phyloP scores from a whole-genome alignment of 345 rosid species.

The Populus nigra region DNA sequence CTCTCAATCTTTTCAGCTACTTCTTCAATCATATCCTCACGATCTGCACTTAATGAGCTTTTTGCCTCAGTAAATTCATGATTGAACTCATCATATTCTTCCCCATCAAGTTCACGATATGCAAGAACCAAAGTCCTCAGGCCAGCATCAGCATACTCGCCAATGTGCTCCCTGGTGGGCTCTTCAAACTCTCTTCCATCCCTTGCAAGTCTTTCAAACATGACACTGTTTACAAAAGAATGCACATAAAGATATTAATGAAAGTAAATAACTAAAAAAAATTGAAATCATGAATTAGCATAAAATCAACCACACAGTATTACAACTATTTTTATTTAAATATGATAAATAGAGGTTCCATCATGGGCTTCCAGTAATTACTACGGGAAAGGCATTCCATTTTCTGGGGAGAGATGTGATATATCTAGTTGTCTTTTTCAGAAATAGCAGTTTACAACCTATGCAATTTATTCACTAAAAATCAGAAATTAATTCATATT shows the following conservation, averaged over 20 bases:
- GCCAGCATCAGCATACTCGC: slow-evolving; percentile 90
- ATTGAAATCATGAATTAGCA: slow-evolving; percentile 7
- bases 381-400: slow-evolving; percentile 7
- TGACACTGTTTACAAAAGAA: slow-evolving; percentile 50
- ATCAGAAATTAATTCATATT: not conserved
- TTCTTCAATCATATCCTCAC: slow-evolving; percentile 69
- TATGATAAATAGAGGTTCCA: not conserved
- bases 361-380: not conserved
- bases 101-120: slow-evolving; percentile 73
- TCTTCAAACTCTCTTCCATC: slow-evolving; percentile 54
- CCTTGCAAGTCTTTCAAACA: slow-evolving; percentile 82
- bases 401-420: not conserved
- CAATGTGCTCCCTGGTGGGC: slow-evolving; percentile 63
- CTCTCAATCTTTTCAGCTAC: slow-evolving; percentile 67
- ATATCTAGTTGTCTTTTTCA: not conserved
- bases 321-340: not conserved
- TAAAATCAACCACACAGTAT: not conserved
- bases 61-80: slow-evolving; percentile 67
- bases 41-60: slow-evolving; percentile 53
- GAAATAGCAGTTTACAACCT: not conserved
- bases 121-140: slow-evolving; percentile 91
- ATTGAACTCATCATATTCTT: slow-evolving; percentile 65
- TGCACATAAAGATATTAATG: not conserved
- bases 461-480: not conserved
- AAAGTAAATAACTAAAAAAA: not conserved